Evolutionary conservation across 2,329 filamentous ascomycete genomes (phyloP).

Genomic region (Metarhizium anisopliae): DNA sequence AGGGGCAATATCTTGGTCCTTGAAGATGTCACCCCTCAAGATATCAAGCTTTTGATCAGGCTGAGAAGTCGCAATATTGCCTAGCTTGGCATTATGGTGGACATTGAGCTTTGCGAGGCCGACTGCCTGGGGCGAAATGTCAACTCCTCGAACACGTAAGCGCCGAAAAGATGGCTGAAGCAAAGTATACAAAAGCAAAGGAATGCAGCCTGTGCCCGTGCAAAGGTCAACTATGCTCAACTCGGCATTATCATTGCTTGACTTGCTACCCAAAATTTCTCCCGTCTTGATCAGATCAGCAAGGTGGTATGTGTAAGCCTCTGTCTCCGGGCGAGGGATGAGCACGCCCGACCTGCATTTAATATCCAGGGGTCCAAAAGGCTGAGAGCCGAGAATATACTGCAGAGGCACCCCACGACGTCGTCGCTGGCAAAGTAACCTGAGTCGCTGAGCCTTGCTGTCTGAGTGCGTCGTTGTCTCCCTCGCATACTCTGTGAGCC

Average conservation of each 20-base stretch:
- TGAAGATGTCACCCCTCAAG: conserved; percentile 39
- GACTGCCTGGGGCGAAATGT: conserved; percentile 61
- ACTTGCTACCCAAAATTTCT: conserved; percentile 5
- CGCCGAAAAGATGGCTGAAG: conserved; percentile 33
- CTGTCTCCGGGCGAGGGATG: conserved; percentile 75
- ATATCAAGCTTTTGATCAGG: conserved; percentile 32
- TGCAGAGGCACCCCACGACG: conserved; percentile 68
- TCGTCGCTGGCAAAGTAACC: conserved; percentile 37
- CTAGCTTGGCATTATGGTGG: conserved; percentile 32
- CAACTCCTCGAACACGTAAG: conserved; percentile 57
- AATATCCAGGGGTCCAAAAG: conserved; percentile 77
- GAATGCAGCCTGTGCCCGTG: conserved; percentile 85
- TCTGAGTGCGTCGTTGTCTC: conserved; percentile 10
- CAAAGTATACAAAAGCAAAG: conserved; percentile 62
- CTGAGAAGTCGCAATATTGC: conserved; percentile 12
- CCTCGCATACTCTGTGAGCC: conserved; percentile 56
- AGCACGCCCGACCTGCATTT: conserved; percentile 68
- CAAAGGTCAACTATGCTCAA: conserved; percentile 75
- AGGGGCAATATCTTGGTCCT: conserved; percentile 24
- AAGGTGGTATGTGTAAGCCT: conserved; percentile 54
- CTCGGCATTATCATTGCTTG: conserved; percentile 8
- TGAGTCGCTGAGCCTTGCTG: conserved; percentile 16
- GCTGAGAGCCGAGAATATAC: conserved; percentile 81
- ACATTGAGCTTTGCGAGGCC: conserved; percentile 58
- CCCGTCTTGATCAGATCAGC: conserved; percentile 32